phyloP scores from a whole-genome alignment of 2,329 filamentous ascomycete genomes.

The Fusarium dlaminii region DNA sequence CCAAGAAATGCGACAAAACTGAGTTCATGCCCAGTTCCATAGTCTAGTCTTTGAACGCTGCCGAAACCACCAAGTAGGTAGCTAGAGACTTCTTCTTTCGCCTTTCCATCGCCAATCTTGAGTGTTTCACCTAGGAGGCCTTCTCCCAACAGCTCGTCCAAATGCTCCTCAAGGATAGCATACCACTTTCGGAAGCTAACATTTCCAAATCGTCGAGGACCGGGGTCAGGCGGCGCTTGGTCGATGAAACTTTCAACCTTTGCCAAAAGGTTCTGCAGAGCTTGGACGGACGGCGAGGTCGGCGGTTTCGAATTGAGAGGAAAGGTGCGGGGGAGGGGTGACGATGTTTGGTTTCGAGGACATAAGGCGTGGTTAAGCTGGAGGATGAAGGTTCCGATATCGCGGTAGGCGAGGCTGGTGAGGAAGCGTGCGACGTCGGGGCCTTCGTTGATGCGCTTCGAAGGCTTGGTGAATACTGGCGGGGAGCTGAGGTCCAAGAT shows the following conservation, averaged over 20 bases:
- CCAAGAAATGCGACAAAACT: conserved; percentile 94
- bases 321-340: conserved; percentile 52
- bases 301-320: conserved; percentile 53
- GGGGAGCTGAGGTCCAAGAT: conserved; percentile 59
- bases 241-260: conserved; percentile 74
- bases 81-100: conserved; percentile 73
- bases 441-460: conserved; percentile 86
- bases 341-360: conserved; percentile 65
- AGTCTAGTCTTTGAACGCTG: conserved; percentile 88
- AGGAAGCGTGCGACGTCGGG: conserved; percentile 85
- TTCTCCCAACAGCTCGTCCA: conserved; percentile 50
- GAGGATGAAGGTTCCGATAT: conserved; percentile 86
- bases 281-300: conserved; percentile 64
- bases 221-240: conserved; percentile 83
- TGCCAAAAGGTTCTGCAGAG: conserved; percentile 72
- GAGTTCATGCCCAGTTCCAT: conserved; percentile 94
- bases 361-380: conserved; percentile 91
- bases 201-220: conserved; percentile 92
- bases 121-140: conserved; percentile 45
- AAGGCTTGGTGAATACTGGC: conserved; percentile 70
- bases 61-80: conserved; percentile 91
- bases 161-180: conserved; percentile 69
- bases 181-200: conserved; percentile 89
- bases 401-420: conserved; percentile 81
- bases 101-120: conserved; percentile 51